Base-by-base conservation (phyloP, 202 grass and related monocot genomes). In the Hordeum pubiflorum region DNA sequence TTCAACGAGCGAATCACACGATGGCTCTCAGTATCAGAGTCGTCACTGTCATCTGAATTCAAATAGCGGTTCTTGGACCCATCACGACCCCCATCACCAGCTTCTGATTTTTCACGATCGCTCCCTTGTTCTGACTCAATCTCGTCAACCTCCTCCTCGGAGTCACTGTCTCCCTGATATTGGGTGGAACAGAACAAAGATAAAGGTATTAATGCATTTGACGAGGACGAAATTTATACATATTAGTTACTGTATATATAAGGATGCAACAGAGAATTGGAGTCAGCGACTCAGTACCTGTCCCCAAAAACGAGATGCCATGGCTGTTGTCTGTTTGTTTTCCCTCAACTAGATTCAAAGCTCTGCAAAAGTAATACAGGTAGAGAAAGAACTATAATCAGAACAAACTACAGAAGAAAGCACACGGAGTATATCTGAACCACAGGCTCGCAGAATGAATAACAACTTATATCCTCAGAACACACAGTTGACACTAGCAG, bases 271-370 rank as follows among this genome's bases (percentile, higher is more conserved):
- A 2, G 17, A 75, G 21, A n/a, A 32, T 10, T 50, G 36, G n/a
- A 58, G 26, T 29, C 9, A 24, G 23, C 2, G 2, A 46, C 39
- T 71, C 7, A 26, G 36, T 81, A 94, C 91, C 86, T 94, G 91
- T 56, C 31, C 71, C 91, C 91, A 94, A 76, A 94, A 94, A 72
- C 89, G 89, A 55, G 91, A 91, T 79, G 83, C 37, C 91, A 94
- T 94, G 81, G 31, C n/a, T 85, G 18, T 54, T 61, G 69, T 36
- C 56, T 75, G n/a, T 20, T 67, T 41, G 50, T 52, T 78, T 76
- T 67, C 18, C 61, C 77, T 72, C 46, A 76, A 31, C 40, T 5
- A 33, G 58, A 37, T 32, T 61, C 65, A 27, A 73, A 78, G 50
- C 13, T 82, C 87, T 89, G 83, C 18, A 68, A 29, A 59, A 9